phyloP scores from a whole-genome alignment of 2,329 filamentous ascomycete species.

The Monascus ruber region DNA sequence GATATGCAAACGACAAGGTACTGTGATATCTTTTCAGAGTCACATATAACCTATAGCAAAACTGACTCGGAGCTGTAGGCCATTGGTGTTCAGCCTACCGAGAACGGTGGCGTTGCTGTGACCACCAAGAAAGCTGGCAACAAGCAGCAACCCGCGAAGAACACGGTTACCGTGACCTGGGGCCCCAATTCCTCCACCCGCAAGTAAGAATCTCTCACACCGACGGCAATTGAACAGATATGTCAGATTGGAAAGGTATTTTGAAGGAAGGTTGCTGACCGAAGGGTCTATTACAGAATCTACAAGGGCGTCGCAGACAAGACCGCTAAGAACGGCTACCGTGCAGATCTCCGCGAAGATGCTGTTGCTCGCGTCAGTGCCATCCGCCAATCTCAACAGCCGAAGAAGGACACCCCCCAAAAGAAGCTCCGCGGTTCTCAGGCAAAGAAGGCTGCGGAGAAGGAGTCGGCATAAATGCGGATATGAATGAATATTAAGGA shows the following conservation, averaged over 20 bases:
- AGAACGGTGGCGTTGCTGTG: slow-evolving; percentile 71
- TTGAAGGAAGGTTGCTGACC: background rate
- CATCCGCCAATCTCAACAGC: slow-evolving; percentile 66
- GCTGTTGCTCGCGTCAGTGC: slow-evolving; percentile 82
- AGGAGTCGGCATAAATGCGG: slow-evolving; percentile 24
- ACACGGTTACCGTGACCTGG: slow-evolving; percentile 56
- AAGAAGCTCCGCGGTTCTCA: slow-evolving; percentile 68
- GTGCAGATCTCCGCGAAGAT: slow-evolving; percentile 60
- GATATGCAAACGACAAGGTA: slow-evolving; percentile 89
- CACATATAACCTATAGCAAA: background rate
- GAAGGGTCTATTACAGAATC: slow-evolving; percentile 48
- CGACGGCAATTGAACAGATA: background rate
- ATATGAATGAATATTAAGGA: background rate
- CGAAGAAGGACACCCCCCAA: slow-evolving; percentile 64
- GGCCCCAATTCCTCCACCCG: slow-evolving; percentile 61
- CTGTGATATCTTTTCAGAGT: slow-evolving; percentile 18
- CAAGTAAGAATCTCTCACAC: slow-evolving; percentile 49
- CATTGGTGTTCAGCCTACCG: slow-evolving; percentile 62
- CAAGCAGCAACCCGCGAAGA: slow-evolving; percentile 60
- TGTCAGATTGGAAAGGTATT: background rate
- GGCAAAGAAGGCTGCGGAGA: slow-evolving; percentile 54
- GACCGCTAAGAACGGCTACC: slow-evolving; percentile 78
- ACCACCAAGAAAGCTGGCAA: slow-evolving; percentile 72
- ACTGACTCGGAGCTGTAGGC: slow-evolving; percentile 44
- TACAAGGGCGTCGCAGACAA: slow-evolving; percentile 79